Conservation (phyloP, 176 grass and related monocot genomes). For the Triticum timopheevii region DNA sequence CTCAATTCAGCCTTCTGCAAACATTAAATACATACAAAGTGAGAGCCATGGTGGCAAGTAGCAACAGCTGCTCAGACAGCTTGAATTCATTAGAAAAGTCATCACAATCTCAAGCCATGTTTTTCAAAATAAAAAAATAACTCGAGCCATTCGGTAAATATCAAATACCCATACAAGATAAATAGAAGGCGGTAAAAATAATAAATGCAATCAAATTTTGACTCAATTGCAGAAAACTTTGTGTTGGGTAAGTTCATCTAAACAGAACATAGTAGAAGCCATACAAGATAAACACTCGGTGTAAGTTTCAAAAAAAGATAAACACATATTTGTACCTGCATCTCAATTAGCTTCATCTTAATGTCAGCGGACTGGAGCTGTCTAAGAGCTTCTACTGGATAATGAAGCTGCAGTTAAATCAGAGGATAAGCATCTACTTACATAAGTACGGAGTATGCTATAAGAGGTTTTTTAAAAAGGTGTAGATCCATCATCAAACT, state of each 20-base stretch:
- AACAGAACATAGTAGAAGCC: slow-evolving; percentile 1
- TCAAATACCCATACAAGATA: background rate
- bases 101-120: background rate
- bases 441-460: slow-evolving; percentile 7
- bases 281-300: background rate
- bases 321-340: slow-evolving; percentile 50
- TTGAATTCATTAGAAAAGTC: background rate
- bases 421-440: slow-evolving; percentile 12
- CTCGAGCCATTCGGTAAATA: background rate
- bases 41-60: slow-evolving; percentile 14
- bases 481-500: background rate
- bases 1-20: slow-evolving; percentile 84
- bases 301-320: background rate
- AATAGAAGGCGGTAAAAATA: slow-evolving; percentile 8
- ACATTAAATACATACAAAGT: slow-evolving; percentile 11
- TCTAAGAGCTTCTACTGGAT: slow-evolving; percentile 85
- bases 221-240: background rate
- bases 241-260: background rate
- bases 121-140: background rate
- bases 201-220: slow-evolving; percentile 1
- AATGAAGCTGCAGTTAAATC: slow-evolving; percentile 63
- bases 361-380: slow-evolving; percentile 49
- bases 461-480: background rate
- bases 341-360: slow-evolving; percentile 70
- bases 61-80: background rate